Evolutionary conservation across 2,329 filamentous ascomycete species (phyloP).

Genomic region (Ambrosiella cleistominuta): DNA sequence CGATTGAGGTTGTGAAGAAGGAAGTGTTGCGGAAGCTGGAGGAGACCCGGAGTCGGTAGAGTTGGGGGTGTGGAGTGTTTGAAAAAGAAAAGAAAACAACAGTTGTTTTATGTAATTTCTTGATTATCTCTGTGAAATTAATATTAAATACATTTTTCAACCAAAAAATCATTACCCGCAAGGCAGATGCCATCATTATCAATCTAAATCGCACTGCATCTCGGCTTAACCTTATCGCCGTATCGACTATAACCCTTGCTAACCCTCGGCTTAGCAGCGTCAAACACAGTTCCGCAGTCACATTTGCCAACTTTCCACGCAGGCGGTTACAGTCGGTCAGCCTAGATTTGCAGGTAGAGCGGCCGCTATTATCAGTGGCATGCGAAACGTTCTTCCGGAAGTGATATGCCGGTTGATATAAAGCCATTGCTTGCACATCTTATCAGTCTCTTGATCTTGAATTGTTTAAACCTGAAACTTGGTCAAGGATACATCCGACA

Average conservation of each 20-base stretch:
- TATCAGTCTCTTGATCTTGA: too few relatives aligned
- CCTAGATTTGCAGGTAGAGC: not conserved
- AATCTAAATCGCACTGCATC: not conserved
- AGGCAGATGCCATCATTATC: too few relatives aligned
- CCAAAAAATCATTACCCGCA: too few relatives aligned
- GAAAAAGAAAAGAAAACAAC: not conserved
- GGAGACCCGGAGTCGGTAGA: not conserved
- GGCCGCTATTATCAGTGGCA: too few relatives aligned
- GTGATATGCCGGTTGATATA: too few relatives aligned
- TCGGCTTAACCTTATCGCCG: not conserved
- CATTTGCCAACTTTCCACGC: not conserved
- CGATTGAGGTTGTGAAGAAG: constrained; percentile 40
- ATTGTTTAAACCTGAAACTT: too few relatives aligned
- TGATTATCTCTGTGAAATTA: too few relatives aligned
- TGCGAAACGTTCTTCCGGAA: not conserved
- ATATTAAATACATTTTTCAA: too few relatives aligned
- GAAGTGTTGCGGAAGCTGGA: constrained; percentile 17
- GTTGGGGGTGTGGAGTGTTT: not conserved
- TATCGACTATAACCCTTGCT: not conserved
- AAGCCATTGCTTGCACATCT: too few relatives aligned
- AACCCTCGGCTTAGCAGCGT: not conserved
- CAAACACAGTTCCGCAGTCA: not conserved
- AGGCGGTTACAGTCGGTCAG: not conserved
- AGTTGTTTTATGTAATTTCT: too few relatives aligned
- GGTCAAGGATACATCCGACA: not conserved